phyloP scores from a whole-genome alignment of 768 basidiomycete species.

The Hemileccinum rubropunctum region DNA sequence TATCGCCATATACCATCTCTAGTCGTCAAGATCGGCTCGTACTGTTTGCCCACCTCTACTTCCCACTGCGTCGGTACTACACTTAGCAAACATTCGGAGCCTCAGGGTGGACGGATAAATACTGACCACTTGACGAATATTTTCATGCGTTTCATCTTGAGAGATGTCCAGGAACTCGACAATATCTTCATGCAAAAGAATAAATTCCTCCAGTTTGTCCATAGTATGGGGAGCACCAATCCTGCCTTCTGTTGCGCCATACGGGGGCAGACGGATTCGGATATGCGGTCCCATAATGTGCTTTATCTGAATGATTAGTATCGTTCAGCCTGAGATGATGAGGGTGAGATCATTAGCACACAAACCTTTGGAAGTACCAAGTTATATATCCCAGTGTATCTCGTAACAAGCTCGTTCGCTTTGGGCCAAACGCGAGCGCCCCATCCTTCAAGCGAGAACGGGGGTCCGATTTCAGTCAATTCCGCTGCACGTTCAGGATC shows the following conservation, averaged over 20 bases:
- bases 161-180: conserved; percentile 20
- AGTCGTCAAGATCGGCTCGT: conserved; percentile 22
- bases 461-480: conserved; percentile 11
- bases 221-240: not conserved
- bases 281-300: conserved; percentile 13
- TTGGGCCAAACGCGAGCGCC: conserved; percentile 17
- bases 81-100: not conserved
- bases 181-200: not conserved
- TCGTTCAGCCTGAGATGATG: not conserved
- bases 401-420: not conserved
- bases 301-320: conserved; percentile 9
- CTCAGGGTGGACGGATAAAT: not conserved
- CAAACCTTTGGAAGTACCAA: conserved; percentile 14
- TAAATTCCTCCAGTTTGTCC: conserved; percentile 9
- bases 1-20: conserved; percentile 23
- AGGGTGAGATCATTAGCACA: not conserved
- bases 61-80: conserved; percentile 8
- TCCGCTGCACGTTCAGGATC: conserved; percentile 20
- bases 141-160: conserved; percentile 7
- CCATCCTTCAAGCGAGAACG: conserved; percentile 16
- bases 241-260: conserved; percentile 10
- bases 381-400: conserved; percentile 12
- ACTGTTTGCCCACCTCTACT: conserved; percentile 11
- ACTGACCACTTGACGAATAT: conserved; percentile 18
- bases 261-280: not conserved